Conservation (phyloP, 495 filamentous ascomycete species). For the Trichoderma parareesei region DNA sequence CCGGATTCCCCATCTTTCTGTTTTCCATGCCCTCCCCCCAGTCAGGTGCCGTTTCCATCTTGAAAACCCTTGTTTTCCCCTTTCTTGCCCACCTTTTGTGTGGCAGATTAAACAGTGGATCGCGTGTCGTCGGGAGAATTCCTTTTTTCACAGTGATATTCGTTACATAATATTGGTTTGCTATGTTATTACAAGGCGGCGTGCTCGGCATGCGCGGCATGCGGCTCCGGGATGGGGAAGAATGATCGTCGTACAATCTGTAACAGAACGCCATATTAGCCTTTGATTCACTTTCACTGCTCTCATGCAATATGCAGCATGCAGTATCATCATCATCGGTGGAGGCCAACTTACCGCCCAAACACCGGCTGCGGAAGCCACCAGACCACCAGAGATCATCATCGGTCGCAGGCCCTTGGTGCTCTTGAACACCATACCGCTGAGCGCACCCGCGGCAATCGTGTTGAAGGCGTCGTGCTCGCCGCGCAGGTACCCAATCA, state of each 20-base stretch:
- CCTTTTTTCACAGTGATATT: neutral
- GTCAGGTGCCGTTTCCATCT: neutral
- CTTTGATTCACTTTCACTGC: neutral
- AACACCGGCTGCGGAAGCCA: conserved; percentile 70
- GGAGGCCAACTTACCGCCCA: conserved; percentile 69
- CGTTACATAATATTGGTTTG: neutral
- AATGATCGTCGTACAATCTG: conserved; percentile 26
- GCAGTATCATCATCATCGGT: no score
- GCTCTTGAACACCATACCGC: conserved; percentile 93
- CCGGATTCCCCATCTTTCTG: neutral
- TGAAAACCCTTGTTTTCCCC: neutral
- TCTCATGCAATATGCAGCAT: neutral
- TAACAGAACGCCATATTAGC: neutral
- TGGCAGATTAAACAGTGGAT: conserved; percentile 7
- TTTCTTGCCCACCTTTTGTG: neutral
- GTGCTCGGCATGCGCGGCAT: conserved; percentile 1
- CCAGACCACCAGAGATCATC: conserved; percentile 84
- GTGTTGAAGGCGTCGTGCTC: conserved; percentile 90
- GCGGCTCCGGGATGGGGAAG: conserved; percentile 18
- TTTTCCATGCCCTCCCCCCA: neutral
- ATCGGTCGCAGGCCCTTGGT: conserved; percentile 83
- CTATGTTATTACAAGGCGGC: conserved; percentile 4
- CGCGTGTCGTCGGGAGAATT: conserved; percentile 1
- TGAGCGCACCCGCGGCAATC: conserved; percentile 71
- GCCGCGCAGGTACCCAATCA: conserved; percentile 73